Base-by-base conservation (phyloP, 2,329 filamentous ascomycete species). In the Madurella mycetomatis region DNA sequence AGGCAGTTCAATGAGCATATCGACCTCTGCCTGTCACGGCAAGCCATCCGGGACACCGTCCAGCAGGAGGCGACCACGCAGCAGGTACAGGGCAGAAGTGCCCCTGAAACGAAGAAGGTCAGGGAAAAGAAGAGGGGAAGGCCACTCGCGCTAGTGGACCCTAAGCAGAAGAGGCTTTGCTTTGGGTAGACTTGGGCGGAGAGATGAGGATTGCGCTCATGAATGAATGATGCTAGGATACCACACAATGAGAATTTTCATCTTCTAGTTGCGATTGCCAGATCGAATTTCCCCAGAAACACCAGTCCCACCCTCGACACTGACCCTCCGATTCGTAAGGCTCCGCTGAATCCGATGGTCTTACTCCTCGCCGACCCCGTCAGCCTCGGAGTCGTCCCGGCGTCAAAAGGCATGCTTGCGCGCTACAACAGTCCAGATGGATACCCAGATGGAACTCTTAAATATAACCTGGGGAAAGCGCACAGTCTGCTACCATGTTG, bases 1-100 rank as follows among this genome's bases (percentile, higher is more conserved):
- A 79, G 78, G 44, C 74, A 73, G 0, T 95, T 97, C 72, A 99
- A 99, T 62, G 83, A 87, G 53, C 94, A 99, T 66, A 91, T 99
- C 49, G 94, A 99, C 68, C 81, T 88, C 9, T 99, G 94, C 68
- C 79, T 99, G 1, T 96, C 92, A 0, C 80, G 86, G 52, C 84
- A 88, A 65, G 89, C 90, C 0, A 97, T 99, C 63, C 86, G 86
- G 44, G 90, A 96, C 64, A 87, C 84, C 0, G 85, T 94, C 1
- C 85, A 89, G 54, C 78, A 78, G 52, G 70, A 77, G 56, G 66
- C 65, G 47, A 48, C 66, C 30, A 53, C 65, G 58, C 59, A 55
- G 44, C 41, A 31, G 45, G 41, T 51, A 34, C 49, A 64, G 34
- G 49, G 71, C 71, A 41, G 64, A 31, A 11, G 66, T 12, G 72